A percentile compares a stretch with the other conserved stretches of the same genome.
Evolutionary conservation across 768 basidiomycete species (phyloP).

Genomic region (Pleurotus djamor): DNA sequence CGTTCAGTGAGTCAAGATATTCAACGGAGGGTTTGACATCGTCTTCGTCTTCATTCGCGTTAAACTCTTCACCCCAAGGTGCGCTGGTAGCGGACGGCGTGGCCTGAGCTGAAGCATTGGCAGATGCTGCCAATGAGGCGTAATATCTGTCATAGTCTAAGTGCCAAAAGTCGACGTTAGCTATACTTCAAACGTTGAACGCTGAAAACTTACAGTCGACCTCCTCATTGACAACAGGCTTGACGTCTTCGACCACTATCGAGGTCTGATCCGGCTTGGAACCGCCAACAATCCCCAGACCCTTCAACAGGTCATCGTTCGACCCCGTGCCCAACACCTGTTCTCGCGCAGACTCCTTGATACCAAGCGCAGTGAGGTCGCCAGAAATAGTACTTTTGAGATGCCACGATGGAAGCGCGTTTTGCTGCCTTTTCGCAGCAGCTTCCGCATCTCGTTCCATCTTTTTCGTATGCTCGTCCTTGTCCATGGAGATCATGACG

Average conservation of each 20-base stretch:
- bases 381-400: slow-evolving; percentile 94
- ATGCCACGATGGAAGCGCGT: slow-evolving; percentile 93
- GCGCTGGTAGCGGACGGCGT: slow-evolving; percentile 58
- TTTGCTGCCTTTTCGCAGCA: slow-evolving; percentile 85
- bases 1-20: slow-evolving; percentile 68
- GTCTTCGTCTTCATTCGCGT: slow-evolving; percentile 59
- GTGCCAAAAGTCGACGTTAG: slow-evolving; percentile 1
- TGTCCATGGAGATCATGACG: slow-evolving; percentile 87
- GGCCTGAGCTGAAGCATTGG: slow-evolving; percentile 51
- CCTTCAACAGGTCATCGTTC: slow-evolving; percentile 73
- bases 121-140: slow-evolving; percentile 67
- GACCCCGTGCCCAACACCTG: slow-evolving; percentile 38
- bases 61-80: slow-evolving; percentile 42
- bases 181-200: too few relatives aligned
- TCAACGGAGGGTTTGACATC: slow-evolving; percentile 67
- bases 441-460: slow-evolving; percentile 78
- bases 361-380: slow-evolving; percentile 83
- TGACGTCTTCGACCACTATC: slow-evolving; percentile 25
- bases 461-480: slow-evolving; percentile 74
- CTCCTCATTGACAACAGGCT: slow-evolving; percentile 51
- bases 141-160: slow-evolving; percentile 84
- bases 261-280: slow-evolving; percentile 13
- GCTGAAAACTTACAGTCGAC: slow-evolving; percentile 74
- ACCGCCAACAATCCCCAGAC: slow-evolving; percentile 57
- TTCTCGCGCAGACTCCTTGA: slow-evolving; percentile 64